Evolutionary conservation across 2,329 filamentous ascomycete species (phyloP).

Genomic region (Paracamarosporium sp.): DNA sequence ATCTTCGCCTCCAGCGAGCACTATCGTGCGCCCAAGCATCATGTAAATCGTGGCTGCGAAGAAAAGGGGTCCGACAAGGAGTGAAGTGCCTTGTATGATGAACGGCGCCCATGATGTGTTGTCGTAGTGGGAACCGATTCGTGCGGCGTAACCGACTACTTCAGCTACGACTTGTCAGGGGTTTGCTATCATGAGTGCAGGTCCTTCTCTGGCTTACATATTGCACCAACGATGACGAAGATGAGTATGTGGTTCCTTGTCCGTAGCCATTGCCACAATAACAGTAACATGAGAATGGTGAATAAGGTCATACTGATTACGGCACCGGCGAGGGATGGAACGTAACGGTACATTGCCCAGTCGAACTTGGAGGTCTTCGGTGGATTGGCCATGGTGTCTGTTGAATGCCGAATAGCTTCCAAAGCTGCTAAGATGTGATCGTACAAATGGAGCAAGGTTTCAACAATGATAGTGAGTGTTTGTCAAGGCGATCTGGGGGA

Average conservation of each 20-base stretch:
- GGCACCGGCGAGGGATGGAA: conserved; percentile 32
- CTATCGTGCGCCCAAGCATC: conserved; percentile 51
- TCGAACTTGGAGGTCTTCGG: conserved; percentile 23
- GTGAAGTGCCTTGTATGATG: conserved; percentile 50
- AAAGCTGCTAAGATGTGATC: neutral
- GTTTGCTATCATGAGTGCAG: neutral
- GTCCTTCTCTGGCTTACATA: conserved; percentile 23
- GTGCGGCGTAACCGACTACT: conserved; percentile 49
- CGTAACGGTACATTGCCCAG: conserved; percentile 44
- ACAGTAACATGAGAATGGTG: conserved; percentile 26
- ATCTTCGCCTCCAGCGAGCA: conserved; percentile 30
- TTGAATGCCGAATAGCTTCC: too few species aligned
- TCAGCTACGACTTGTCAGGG: conserved; percentile 40
- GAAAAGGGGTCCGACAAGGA: conserved; percentile 54
- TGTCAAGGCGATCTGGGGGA: conserved; percentile 18
- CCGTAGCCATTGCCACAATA: conserved; percentile 26
- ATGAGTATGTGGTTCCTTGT: conserved; percentile 27
- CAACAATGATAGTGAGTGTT: neutral
- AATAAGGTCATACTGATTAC: conserved; percentile 33
- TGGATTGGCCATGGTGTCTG: conserved; percentile 25
- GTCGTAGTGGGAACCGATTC: conserved; percentile 46
- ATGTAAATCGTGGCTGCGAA: conserved; percentile 57
- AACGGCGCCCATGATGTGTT: conserved; percentile 48
- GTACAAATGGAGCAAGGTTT: neutral
- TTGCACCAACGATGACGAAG: conserved; percentile 33